Conservation (phyloP, 495 filamentous ascomycete species). For the Entonaema liquescens region DNA sequence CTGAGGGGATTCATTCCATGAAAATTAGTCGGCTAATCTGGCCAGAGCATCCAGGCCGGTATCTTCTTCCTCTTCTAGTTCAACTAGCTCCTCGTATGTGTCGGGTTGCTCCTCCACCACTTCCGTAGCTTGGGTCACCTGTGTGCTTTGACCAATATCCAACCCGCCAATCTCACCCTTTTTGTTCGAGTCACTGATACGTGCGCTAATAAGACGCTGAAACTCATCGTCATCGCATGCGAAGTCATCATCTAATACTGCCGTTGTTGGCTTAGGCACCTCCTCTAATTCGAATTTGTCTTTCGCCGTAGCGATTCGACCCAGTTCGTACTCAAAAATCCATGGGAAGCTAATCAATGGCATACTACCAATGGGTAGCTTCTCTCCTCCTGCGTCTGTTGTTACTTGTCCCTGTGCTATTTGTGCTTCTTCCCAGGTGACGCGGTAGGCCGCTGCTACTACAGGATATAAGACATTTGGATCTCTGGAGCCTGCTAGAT, state of each 20-base stretch:
- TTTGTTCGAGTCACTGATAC: constrained; percentile 5
- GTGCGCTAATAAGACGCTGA: constrained; percentile 19
- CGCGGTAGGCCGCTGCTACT: constrained; percentile 84
- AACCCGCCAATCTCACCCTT: background rate
- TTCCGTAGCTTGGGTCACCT: background rate
- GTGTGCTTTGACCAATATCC: background rate
- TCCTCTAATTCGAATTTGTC: constrained; percentile 32
- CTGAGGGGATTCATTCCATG: background rate
- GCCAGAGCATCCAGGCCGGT: constrained; percentile 35
- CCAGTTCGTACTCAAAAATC: constrained; percentile 80
- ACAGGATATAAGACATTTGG: constrained; percentile 71
- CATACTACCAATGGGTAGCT: constrained; percentile 54
- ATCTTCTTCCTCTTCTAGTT: constrained; percentile 31
- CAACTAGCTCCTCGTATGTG: constrained; percentile 25
- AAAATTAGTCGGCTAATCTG: background rate
- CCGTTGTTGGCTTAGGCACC: constrained; percentile 26
- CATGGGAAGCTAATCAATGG: constrained; percentile 95
- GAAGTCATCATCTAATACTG: constrained; percentile 20
- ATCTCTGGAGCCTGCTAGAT: constrained; percentile 64
- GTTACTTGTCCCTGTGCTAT: constrained; percentile 45
- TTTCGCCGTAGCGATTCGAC: constrained; percentile 66
- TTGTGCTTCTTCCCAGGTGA: constrained; percentile 76
- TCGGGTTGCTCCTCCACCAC: background rate
- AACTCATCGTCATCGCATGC: constrained; percentile 41
- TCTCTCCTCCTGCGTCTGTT: constrained; percentile 34